Percentiles rank a stretch among this genome's conserved stretches.
Evolutionary conservation across 805 yeast species (phyloP).

Genomic region (Myxozyma udenii): DNA sequence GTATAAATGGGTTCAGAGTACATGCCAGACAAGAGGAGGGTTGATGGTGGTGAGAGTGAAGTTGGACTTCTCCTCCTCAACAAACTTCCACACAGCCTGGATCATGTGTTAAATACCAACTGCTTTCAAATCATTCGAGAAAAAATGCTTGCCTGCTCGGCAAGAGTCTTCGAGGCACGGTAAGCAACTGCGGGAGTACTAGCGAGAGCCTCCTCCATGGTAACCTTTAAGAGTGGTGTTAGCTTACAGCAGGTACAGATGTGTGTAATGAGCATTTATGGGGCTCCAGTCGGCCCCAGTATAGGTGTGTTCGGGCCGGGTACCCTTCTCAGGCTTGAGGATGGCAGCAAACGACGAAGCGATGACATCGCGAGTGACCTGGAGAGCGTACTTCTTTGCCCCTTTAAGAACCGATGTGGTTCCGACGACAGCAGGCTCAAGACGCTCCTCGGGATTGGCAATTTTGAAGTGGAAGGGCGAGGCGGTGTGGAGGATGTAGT

Average conservation of each 20-base stretch:
- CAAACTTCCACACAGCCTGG: constrained; percentile 51
- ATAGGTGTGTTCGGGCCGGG: constrained; percentile 28
- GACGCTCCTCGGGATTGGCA: constrained; percentile 43
- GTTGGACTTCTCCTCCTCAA: constrained; percentile 37
- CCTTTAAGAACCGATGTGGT: constrained; percentile 46
- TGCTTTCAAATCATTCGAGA: background rate
- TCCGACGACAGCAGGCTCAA: constrained; percentile 50
- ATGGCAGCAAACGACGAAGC: constrained; percentile 58
- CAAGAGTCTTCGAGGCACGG: constrained; percentile 25
- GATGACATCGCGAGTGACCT: constrained; percentile 45
- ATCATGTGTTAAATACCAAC: constrained; percentile 47
- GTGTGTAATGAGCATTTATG: too few species aligned
- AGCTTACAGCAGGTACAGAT: too few species aligned
- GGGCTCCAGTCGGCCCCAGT: constrained; percentile 43
- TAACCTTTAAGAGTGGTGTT: constrained; percentile 56
- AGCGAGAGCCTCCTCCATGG: constrained; percentile 51
- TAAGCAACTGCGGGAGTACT: constrained; percentile 32
- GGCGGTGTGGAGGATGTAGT: constrained; percentile 44
- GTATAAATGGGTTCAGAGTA: background rate
- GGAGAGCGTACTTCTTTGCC: constrained; percentile 41
- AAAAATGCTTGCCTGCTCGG: constrained; percentile 23
- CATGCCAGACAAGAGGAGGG: constrained; percentile 35
- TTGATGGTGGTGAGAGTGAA: constrained; percentile 34
- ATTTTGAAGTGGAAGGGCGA: constrained; percentile 39
- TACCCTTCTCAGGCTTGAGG: constrained; percentile 31